These are phyloP conservation scores for Pichia insulana DNA, from an alignment of 805 yeast genomes.

Conservation along the genomic window DNA sequence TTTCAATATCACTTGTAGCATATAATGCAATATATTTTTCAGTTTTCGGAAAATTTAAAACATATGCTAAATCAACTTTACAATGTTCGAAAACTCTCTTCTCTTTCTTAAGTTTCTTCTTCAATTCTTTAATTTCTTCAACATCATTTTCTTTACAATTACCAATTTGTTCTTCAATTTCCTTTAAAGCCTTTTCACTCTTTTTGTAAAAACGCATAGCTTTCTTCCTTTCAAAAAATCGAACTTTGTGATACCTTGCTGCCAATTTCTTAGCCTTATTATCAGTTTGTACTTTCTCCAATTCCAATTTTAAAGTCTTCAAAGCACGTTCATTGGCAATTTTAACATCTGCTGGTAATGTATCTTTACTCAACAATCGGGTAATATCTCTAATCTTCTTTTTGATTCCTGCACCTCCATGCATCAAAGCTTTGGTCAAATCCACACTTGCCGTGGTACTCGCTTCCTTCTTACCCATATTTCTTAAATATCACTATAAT, in stretches of 20 bases:
- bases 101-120: slow-evolving; percentile 28
- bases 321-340: slow-evolving; percentile 39
- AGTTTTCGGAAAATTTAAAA: slow-evolving; percentile 66
- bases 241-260: slow-evolving; percentile 83
- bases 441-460: slow-evolving; percentile 17
- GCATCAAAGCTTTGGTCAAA: slow-evolving; percentile 22
- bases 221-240: slow-evolving; percentile 85
- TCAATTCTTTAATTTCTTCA: slow-evolving; percentile 19
- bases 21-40: slow-evolving; percentile 75
- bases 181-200: slow-evolving; percentile 33
- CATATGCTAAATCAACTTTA: slow-evolving; percentile 67
- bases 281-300: slow-evolving; percentile 32
- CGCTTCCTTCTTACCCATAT: slow-evolving; percentile 9
- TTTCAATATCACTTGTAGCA: slow-evolving; percentile 37
- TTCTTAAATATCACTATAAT: no score
- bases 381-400: slow-evolving; percentile 83
- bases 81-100: slow-evolving; percentile 45
- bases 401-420: slow-evolving; percentile 48
- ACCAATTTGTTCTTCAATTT: slow-evolving; percentile 21
- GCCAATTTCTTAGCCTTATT: slow-evolving; percentile 37
- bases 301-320: slow-evolving; percentile 39
- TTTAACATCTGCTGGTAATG: slow-evolving; percentile 46
- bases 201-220: slow-evolving; percentile 63
- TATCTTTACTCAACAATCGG: slow-evolving; percentile 51
- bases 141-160: slow-evolving; percentile 13